Conservation (phyloP, 352 stramenopile species). For the Lagenidium giganteum region DNA sequence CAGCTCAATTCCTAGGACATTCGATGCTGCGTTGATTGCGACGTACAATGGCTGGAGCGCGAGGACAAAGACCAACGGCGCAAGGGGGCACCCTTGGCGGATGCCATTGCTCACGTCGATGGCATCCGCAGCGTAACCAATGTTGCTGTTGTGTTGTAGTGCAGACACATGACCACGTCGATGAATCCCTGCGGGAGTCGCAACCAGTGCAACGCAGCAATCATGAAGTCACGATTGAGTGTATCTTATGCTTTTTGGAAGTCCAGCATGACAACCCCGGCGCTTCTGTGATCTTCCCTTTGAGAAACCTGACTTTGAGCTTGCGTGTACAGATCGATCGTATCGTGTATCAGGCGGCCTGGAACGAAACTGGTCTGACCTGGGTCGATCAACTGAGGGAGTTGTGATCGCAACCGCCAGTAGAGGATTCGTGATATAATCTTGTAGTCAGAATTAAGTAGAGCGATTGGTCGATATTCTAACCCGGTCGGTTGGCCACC, state of each 20-base stretch:
- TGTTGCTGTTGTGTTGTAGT: slow-evolving; percentile 3
- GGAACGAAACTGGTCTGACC: slow-evolving; percentile 10
- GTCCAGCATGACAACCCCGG: slow-evolving; percentile 7
- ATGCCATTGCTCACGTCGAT: slow-evolving; percentile 2
- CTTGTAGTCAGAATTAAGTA: slow-evolving; percentile 14
- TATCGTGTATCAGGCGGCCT: slow-evolving; percentile 8
- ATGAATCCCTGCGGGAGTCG: neutral
- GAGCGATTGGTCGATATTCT: slow-evolving; percentile 9
- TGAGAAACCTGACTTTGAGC: too few species aligned
- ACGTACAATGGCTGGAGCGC: too few species aligned
- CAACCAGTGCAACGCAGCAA: neutral
- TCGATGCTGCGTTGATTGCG: too few species aligned
- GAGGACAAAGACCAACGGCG: slow-evolving; percentile 8
- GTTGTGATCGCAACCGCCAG: neutral
- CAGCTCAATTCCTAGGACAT: too few species aligned
- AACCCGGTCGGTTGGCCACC: too few species aligned
- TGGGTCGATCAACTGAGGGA: neutral
- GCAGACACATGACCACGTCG: neutral
- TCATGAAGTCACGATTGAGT: neutral
- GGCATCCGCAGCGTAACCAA: neutral
- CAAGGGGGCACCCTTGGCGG: slow-evolving; percentile 11
- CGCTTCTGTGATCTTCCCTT: too few species aligned
- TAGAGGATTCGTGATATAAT: slow-evolving; percentile 8
- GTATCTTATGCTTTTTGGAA: slow-evolving; percentile 14
- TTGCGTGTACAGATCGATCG: too few species aligned